These are phyloP conservation scores for Fusarium drepaniforme DNA, from an alignment of 2,329 filamentous ascomycete species.

Conservation along the genomic window DNA sequence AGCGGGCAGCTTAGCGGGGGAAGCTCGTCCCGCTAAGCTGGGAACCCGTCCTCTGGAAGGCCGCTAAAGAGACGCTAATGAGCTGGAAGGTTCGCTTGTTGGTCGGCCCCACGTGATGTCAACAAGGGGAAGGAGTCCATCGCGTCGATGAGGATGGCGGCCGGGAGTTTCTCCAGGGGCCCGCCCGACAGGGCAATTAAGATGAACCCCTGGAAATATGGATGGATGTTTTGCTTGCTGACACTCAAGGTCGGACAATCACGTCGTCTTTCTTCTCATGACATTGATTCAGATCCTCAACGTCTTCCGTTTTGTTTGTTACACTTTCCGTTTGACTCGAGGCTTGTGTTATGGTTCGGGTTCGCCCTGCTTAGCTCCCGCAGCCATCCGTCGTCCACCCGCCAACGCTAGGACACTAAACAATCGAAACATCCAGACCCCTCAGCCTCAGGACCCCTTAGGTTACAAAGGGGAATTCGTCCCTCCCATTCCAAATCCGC, in stretches of 20 bases:
- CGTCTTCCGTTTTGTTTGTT: conserved; percentile 1
- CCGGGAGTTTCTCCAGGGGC: conserved; percentile 33
- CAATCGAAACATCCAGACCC: conserved; percentile 20
- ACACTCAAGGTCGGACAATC: neutral
- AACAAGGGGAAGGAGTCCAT: conserved; percentile 11
- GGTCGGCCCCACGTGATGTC: conserved; percentile 21
- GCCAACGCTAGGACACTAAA: conserved; percentile 43
- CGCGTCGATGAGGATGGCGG: neutral
- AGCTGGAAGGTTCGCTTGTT: conserved; percentile 18
- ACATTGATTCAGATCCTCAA: neutral
- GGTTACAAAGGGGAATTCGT: conserved; percentile 18
- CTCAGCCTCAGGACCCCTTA: conserved; percentile 18
- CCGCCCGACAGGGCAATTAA: conserved; percentile 15
- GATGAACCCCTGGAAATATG: conserved; percentile 32
- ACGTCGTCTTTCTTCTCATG: neutral
- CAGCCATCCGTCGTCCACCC: conserved; percentile 42
- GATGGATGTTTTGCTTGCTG: conserved; percentile 30
- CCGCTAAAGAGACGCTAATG: conserved; percentile 21
- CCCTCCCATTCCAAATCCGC: conserved; percentile 3
- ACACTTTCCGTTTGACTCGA: neutral
- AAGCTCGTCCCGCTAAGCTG: conserved; percentile 5
- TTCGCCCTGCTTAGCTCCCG: conserved; percentile 33
- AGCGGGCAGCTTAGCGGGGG: conserved; percentile 11
- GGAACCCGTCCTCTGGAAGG: conserved; percentile 1
- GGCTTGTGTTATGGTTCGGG: conserved; percentile 3